Evolutionary conservation across 257 asterid genomes (phyloP).

Genomic region (Gentiana macrophylla): DNA sequence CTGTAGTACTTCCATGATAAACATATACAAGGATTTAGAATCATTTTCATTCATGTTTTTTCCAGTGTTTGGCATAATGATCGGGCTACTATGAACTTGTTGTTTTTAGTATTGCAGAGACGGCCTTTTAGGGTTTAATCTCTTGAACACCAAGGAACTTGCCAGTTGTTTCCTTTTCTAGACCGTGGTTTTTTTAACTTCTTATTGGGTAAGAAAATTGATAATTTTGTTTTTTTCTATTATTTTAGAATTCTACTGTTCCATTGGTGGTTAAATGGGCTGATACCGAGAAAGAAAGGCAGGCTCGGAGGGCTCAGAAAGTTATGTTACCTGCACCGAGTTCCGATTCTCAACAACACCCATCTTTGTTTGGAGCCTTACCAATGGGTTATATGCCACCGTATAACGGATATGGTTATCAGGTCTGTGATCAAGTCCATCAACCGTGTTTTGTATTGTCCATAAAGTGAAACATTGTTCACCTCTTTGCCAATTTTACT

Average conservation of each 20-base stretch:
- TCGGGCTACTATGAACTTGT: no score
- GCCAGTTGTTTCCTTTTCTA: background rate
- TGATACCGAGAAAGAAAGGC: conserved; percentile 97
- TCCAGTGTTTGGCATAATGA: no score
- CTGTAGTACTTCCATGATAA: no score
- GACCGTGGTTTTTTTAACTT: background rate
- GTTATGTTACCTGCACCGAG: conserved; percentile 53
- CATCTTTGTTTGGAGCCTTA: conserved; percentile 65
- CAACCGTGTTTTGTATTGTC: background rate
- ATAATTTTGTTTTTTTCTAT: conserved; percentile 1
- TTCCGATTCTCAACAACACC: conserved; percentile 59
- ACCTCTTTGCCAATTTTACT: conserved; percentile 3
- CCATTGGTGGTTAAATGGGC: conserved; percentile 99
- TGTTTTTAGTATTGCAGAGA: no score
- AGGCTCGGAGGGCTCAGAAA: conserved; percentile 85
- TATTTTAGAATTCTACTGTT: conserved; percentile 69
- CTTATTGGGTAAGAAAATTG: background rate
- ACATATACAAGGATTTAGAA: no score
- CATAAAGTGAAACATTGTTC: background rate
- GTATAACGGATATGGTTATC: conserved; percentile 89
- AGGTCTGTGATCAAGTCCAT: conserved; percentile 41
- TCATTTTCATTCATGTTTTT: no score
- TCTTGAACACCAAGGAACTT: background rate
- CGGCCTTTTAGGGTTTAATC: no score
- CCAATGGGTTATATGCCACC: conserved; percentile 85